Evolutionary conservation across 1,139 yeast genomes (phyloP).

Genomic region (Diutina neorugosa): DNA sequence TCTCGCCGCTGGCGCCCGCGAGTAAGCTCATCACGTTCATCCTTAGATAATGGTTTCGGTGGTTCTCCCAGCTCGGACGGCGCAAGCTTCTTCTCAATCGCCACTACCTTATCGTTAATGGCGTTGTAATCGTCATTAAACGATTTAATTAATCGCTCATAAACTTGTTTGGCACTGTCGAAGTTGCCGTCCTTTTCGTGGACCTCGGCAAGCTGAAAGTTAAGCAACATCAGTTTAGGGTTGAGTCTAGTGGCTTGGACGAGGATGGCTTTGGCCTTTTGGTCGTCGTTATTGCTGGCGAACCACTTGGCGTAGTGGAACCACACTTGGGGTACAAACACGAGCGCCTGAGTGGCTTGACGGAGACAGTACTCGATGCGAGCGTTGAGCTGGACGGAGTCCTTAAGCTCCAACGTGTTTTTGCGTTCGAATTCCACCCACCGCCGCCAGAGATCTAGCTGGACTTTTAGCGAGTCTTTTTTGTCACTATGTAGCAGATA

Average conservation of each 20-base stretch:
- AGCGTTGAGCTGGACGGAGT: conserved; percentile 31
- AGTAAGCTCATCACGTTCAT: conserved; percentile 9
- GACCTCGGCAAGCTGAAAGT: conserved; percentile 57
- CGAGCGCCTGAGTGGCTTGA: conserved; percentile 56
- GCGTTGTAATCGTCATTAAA: conserved; percentile 22
- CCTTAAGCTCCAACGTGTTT: conserved; percentile 53
- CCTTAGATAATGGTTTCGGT: background rate
- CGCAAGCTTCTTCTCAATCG: conserved; percentile 11
- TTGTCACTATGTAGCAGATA: conserved; percentile 13
- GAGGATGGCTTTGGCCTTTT: conserved; percentile 30
- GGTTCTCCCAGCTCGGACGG: conserved; percentile 6
- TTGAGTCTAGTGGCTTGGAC: conserved; percentile 49
- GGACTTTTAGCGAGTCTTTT: conserved; percentile 20
- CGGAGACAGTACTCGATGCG: conserved; percentile 67
- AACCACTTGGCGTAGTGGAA: conserved; percentile 39
- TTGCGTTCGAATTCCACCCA: conserved; percentile 76
- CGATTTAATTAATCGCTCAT: conserved; percentile 34
- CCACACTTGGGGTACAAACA: conserved; percentile 81
- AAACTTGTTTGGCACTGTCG: conserved; percentile 40
- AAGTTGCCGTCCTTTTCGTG: conserved; percentile 48
- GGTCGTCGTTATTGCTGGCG: conserved; percentile 24
- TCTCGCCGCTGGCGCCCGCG: conserved; percentile 8
- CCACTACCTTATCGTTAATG: conserved; percentile 14
- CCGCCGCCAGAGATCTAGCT: conserved; percentile 46
- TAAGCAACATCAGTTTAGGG: conserved; percentile 58